These are phyloP conservation scores for Sugiyamaella sp. DNA, from an alignment of 1,139 yeast species.

Conservation along the genomic window DNA sequence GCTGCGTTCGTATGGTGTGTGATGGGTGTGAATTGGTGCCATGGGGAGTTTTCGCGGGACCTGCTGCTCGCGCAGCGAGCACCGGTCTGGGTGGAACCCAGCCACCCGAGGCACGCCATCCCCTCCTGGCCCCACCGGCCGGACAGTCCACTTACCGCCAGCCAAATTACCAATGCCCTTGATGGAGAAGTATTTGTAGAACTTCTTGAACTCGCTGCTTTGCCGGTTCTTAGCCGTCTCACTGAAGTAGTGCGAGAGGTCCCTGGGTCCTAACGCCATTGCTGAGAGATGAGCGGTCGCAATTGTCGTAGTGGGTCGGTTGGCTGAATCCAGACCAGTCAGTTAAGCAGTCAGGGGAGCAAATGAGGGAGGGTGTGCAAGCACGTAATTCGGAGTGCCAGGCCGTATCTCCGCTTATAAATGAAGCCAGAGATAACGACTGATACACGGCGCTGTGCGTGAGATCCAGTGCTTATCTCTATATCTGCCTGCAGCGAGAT, in stretches of 20 bases:
- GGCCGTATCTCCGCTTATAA: too few species aligned
- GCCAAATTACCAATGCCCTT: constrained; percentile 80
- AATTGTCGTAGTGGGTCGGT: too few species aligned
- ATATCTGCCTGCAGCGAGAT: background rate
- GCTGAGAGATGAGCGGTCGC: too few species aligned
- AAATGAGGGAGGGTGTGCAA: background rate
- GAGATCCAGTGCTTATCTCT: constrained; percentile 1
- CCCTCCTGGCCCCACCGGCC: background rate
- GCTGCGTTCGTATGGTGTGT: too few species aligned
- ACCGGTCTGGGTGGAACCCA: background rate
- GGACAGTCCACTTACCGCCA: constrained; percentile 40
- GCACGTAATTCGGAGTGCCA: background rate
- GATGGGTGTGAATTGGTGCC: too few species aligned
- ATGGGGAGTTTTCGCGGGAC: too few species aligned
- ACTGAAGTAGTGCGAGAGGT: constrained; percentile 69
- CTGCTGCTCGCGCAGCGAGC: too few species aligned
- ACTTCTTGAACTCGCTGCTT: constrained; percentile 71
- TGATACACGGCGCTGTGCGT: constrained; percentile 9
- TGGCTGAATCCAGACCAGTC: too few species aligned
- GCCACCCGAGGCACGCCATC: background rate
- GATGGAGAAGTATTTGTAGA: constrained; percentile 67
- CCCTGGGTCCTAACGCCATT: constrained; percentile 37
- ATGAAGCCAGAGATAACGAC: background rate
- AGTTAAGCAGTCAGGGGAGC: too few species aligned
- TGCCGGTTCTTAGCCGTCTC: constrained; percentile 68